phyloP scores from a whole-genome alignment of 257 asterid genomes.

The Solanum neorickii region DNA sequence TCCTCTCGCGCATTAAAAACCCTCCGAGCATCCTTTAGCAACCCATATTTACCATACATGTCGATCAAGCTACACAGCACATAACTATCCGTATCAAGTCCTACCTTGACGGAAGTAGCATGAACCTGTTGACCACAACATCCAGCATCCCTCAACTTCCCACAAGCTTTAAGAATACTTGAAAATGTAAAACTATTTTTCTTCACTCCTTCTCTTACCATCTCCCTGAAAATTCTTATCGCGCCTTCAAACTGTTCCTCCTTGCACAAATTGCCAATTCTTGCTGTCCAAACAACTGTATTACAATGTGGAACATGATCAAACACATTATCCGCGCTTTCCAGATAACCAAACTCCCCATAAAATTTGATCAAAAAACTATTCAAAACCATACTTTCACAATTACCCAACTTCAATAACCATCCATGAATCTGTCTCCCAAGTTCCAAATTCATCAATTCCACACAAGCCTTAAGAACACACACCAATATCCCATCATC shows the following conservation, averaged over 20 bases:
- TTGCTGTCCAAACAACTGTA: conserved; percentile 56
- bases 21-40: conserved; percentile 30
- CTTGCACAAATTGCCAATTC: conserved; percentile 38
- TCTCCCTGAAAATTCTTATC: conserved; percentile 36
- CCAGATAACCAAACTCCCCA: conserved; percentile 32
- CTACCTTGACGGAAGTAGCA: conserved; percentile 42
- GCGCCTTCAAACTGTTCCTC: conserved; percentile 28
- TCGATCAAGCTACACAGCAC: conserved; percentile 62
- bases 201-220: conserved; percentile 56
- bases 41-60: conserved; percentile 51
- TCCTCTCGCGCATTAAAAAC: conserved; percentile 19
- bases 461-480: conserved; percentile 50
- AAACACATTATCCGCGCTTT: conserved; percentile 39
- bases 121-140: conserved; percentile 57
- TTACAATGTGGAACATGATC: conserved; percentile 19
- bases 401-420: conserved; percentile 50
- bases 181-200: conserved; percentile 50
- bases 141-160: conserved; percentile 28
- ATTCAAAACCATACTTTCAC: conserved; percentile 22
- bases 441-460: conserved; percentile 24
- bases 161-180: conserved; percentile 57
- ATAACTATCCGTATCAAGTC: conserved; percentile 45
- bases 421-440: conserved; percentile 70
- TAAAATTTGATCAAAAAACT: conserved; percentile 66
- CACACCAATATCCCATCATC: conserved; percentile 43